phyloP scores from a whole-genome alignment of 2,329 filamentous ascomycete genomes.

The Hypomyces rosellus region DNA sequence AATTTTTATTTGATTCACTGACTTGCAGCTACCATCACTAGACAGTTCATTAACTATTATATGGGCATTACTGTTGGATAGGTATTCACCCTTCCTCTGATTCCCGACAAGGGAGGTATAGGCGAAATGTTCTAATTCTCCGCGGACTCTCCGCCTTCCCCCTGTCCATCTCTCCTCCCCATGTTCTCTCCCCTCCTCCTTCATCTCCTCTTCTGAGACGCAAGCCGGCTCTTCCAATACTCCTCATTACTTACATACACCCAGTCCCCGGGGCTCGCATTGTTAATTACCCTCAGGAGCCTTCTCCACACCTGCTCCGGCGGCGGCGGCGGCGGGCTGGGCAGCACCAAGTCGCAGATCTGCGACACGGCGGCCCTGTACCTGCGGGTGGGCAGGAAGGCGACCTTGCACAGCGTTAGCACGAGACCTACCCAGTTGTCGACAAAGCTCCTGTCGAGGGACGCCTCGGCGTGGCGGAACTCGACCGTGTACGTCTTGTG shows the following conservation, averaged over 20 bases:
- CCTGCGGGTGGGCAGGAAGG: constrained; percentile 5
- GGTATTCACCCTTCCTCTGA: too few relatives aligned
- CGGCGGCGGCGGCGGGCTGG: background rate
- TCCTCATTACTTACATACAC: constrained; percentile 1
- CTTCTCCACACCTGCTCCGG: constrained; percentile 6
- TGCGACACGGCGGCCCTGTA: constrained; percentile 8
- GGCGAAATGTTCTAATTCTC: too few relatives aligned
- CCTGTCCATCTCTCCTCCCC: background rate
- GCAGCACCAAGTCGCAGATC: constrained; percentile 3
- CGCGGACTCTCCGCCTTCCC: background rate
- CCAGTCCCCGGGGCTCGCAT: constrained; percentile 6
- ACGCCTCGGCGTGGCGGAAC: constrained; percentile 15
- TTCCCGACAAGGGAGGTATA: too few relatives aligned
- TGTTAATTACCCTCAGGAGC: constrained; percentile 5
- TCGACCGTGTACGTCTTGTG: constrained; percentile 9
- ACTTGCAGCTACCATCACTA: too few relatives aligned
- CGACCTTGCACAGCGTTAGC: constrained; percentile 11
- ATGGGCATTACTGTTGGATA: too few relatives aligned
- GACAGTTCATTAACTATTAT: too few relatives aligned
- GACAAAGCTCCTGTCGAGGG: constrained; percentile 10
- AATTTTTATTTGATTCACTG: too few relatives aligned
- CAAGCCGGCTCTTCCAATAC: constrained; percentile 5
- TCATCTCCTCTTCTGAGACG: constrained; percentile 3
- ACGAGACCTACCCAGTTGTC: constrained; percentile 12
- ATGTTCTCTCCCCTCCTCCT: background rate